These are phyloP conservation scores for Neonothopanus nambi DNA, from an alignment of 1,284 basidiomycete species.

Conservation along the genomic window DNA sequence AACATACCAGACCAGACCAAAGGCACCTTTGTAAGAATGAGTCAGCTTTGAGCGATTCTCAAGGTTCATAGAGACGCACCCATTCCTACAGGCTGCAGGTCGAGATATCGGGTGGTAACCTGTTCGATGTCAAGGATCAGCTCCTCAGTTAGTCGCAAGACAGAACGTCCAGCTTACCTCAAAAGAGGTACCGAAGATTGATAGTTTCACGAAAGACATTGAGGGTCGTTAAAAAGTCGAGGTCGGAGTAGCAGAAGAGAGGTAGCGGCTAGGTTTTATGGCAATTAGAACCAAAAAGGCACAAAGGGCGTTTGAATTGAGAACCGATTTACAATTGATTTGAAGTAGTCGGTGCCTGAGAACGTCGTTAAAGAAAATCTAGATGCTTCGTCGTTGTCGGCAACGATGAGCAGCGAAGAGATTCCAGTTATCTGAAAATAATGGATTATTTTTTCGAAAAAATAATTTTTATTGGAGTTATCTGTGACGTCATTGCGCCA, in stretches of 20 bases:
- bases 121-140: conserved; percentile 42
- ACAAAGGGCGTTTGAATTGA: no score
- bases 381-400: conserved; percentile 9
- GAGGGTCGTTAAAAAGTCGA: conserved; percentile 15
- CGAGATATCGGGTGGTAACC: conserved; percentile 98
- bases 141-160: conserved; percentile 16
- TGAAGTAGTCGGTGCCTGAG: background rate
- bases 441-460: background rate
- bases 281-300: no score
- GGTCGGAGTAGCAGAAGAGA: no score
- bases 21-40: conserved; percentile 29
- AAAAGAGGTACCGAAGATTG: conserved; percentile 96
- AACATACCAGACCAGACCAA: conserved; percentile 91
- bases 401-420: conserved; percentile 12
- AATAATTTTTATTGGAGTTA: no score
- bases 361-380: background rate
- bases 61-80: conserved; percentile 51
- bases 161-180: conserved; percentile 53
- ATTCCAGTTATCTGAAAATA: background rate
- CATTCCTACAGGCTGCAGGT: conserved; percentile 99
- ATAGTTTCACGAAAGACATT: conserved; percentile 96
- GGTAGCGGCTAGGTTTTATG: background rate
- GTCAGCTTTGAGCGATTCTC: conserved; percentile 15
- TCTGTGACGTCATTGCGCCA: background rate
- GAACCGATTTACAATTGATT: no score